Evolutionary conservation across 306 rosid species (phyloP).

Genomic region (Cicer yamashitae): DNA sequence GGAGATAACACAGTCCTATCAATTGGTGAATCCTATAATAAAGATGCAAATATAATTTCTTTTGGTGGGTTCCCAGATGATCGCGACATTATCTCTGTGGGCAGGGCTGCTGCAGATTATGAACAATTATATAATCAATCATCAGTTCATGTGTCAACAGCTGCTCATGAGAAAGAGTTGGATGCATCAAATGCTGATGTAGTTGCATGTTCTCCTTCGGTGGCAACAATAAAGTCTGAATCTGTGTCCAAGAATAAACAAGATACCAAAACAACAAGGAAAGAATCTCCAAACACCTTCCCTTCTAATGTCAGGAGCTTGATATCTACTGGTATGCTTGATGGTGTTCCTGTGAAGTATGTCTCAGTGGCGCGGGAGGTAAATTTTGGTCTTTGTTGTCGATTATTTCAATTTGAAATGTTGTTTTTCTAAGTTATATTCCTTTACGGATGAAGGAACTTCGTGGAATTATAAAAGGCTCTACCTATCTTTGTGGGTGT

Average conservation of each 20-base stretch:
- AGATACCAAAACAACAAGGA: conserved; percentile 61
- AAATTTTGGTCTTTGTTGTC: conserved; percentile 46
- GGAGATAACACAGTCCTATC: conserved; percentile 55
- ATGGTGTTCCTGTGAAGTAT: conserved; percentile 88
- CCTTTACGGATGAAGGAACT: conserved; percentile 67
- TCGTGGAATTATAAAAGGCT: conserved; percentile 81
- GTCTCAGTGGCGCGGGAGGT: conserved; percentile 79
- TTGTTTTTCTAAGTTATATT: conserved; percentile 33
- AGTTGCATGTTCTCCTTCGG: conserved; percentile 47
- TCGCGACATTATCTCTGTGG: conserved; percentile 60
- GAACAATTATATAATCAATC: conserved; percentile 63
- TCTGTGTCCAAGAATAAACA: conserved; percentile 60
- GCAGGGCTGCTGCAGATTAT: conserved; percentile 58
- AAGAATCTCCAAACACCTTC: conserved; percentile 87
- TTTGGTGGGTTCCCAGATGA: conserved; percentile 75
- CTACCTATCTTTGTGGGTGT: conserved; percentile 90
- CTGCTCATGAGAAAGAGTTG: conserved; percentile 53
- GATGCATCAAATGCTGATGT: conserved; percentile 56
- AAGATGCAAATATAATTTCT: conserved; percentile 60
- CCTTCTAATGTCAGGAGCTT: conserved; percentile 87
- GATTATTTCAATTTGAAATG: conserved; percentile 32
- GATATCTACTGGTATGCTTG: conserved; percentile 83
- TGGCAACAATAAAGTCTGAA: conserved; percentile 57
- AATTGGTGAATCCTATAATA: conserved; percentile 54
- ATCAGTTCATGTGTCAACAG: conserved; percentile 60